Base-by-base conservation (phyloP, 2,329 filamentous ascomycete species). In the Beauveria varroae region DNA sequence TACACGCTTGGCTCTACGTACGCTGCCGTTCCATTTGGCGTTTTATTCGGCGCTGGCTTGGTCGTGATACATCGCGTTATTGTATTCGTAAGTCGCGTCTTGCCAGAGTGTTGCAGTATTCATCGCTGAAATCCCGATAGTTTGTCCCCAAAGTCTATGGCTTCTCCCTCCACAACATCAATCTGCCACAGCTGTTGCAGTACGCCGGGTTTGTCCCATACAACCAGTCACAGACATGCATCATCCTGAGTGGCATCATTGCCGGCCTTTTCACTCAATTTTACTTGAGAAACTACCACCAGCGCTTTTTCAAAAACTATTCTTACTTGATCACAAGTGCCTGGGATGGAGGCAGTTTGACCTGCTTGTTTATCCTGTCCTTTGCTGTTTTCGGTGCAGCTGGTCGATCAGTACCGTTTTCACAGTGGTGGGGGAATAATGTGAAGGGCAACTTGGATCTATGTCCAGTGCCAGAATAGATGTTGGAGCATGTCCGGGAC, bases 331-430 rank as follows among this genome's bases (percentile, higher is more conserved):
- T 83, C 1, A 78, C 79, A 0, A 80, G 76, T n/a, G 80, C 80
- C 0, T 79, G 79, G 18, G 81, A 84, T 62, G 81, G 81, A 10
- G 81, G 76, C 8, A 76, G 74, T 62, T 72, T 82, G 4, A 69
- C 72, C 1, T 77, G 75, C 0, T 70, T 83, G 2, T 83, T 83
- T 57, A 78, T 83, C 46, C 70, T 84, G 14, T 82, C 80, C 0
- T 84, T 84, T 69, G 80, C 81, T 1, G 81, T 84, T 0, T 82
- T 83, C 59, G 81, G 81, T 0, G 80, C 79, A 3, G 78, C 79
- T 34, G 78, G 78, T 0, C 62, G 64, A 1, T 68, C 76, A 0
- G 67, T 71, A 10, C 73, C 78, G 0, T 83, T 84, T 65, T 80
- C 81, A 0, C 68, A 66, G 2, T 84, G 81, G 81, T 83, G 80